Evolutionary conservation across 257 asterid genomes (phyloP), one percentile per base, ranked within the genome.

Genomic region (Jacaranda copaia): DNA sequence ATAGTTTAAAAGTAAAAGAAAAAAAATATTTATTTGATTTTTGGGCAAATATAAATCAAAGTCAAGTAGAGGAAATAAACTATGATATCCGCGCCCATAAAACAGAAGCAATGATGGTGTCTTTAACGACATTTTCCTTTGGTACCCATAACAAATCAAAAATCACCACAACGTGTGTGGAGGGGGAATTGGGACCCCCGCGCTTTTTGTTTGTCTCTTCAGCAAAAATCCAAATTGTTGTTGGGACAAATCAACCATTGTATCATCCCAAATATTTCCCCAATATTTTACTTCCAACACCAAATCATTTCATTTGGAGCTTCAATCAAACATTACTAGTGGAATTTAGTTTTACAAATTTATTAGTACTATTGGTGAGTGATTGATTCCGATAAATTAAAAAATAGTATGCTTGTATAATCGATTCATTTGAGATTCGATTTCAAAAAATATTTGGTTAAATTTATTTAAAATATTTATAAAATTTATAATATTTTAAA

Each of bases 101-200:
- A 32, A 43, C 52, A 51, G 42, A 45, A 14, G 62, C n/a, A 25
- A 46, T 60, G 60, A 58, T 8, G 40, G 18, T 59, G 78, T 62
- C 79, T 49, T 76, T 76, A 10, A 79, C 80, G 67, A 46, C 72
- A 49, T 69, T 79, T 74, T 66, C 64, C 74, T 76, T 73, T 32
- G 72, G 82, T 38, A 51, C 71, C 72, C 75, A 68, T 46, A 57
- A 73, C 45, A 76, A 51, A 20, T 73, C 72, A 64, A 68, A 63
- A 71, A 57, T 78, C 82, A 42, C 66, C 79, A 69, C 79, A 69
- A 78, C 49, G 13, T 19, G 3, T 45, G 1, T 6, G 11, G 51
- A 7, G 12, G 51, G 8, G 7, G 46, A 45, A 55, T 55, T 55
- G 32, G 63, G 63, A 57, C 63, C 63, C 11, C 8, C 19, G n/a